A percentile compares a stretch with the other conserved stretches of the same genome.
Evolutionary conservation across 2,329 filamentous ascomycete species (phyloP).

Genomic region (Penicillium sp.): DNA sequence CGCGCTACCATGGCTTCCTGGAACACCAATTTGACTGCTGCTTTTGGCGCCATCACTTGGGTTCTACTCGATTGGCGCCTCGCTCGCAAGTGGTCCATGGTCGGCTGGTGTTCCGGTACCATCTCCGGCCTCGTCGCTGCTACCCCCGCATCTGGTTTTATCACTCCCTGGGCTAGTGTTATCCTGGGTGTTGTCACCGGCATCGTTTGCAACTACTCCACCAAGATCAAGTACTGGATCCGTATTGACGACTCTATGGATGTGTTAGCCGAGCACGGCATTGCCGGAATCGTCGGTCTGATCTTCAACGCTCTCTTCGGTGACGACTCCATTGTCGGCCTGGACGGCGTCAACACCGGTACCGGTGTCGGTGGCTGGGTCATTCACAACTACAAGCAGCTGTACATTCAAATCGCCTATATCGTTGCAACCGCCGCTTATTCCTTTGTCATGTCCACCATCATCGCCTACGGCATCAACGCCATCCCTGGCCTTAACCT

Average conservation of each 20-base stretch:
- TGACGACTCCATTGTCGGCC: slow-evolving; percentile 66
- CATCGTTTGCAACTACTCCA: slow-evolving; percentile 74
- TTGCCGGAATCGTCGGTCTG: slow-evolving; percentile 78
- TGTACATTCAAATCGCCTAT: slow-evolving; percentile 68
- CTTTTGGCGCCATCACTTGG: slow-evolving; percentile 90
- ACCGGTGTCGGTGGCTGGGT: slow-evolving; percentile 60
- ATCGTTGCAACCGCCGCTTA: slow-evolving; percentile 61
- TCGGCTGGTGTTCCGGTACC: slow-evolving; percentile 86
- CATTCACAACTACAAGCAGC: slow-evolving; percentile 65
- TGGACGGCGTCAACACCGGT: slow-evolving; percentile 61
- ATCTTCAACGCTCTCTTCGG: slow-evolving; percentile 73
- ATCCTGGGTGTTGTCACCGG: slow-evolving; percentile 59
- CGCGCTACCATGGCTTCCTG: slow-evolving; percentile 95
- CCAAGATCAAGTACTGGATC: slow-evolving; percentile 75
- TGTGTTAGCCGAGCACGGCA: slow-evolving; percentile 83
- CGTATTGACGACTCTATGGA: slow-evolving; percentile 83
- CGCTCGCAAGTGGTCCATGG: slow-evolving; percentile 89
- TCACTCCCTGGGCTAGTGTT: slow-evolving; percentile 63
- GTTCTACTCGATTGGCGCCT: slow-evolving; percentile 92
- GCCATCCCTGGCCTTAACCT: slow-evolving; percentile 66
- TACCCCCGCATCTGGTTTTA: slow-evolving; percentile 75
- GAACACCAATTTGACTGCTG: slow-evolving; percentile 92
- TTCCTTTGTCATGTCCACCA: slow-evolving; percentile 62
- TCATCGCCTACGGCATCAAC: slow-evolving; percentile 68
- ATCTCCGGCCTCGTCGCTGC: slow-evolving; percentile 86